Percentiles rank a stretch among this genome's conserved stretches.
These are phyloP conservation scores for Cucumis hystrix DNA, from an alignment of 306 rosid species.

Conservation along the genomic window DNA sequence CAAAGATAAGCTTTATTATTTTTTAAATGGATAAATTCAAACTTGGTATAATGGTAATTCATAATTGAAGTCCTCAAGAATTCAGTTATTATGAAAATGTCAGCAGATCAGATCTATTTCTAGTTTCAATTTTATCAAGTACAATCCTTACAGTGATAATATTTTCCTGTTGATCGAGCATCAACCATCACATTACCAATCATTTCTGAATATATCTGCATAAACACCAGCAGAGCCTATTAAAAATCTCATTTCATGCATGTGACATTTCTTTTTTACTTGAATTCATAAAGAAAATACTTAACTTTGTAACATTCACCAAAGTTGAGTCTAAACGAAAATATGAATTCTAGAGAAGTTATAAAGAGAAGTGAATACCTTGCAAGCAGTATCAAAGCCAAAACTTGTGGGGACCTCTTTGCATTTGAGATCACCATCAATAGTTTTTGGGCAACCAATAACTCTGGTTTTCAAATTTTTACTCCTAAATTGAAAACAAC, in stretches of 20 bases:
- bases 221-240: not conserved
- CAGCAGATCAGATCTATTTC: not conserved
- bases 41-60: not conserved
- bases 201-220: constrained; percentile 97
- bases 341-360: not conserved
- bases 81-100: not conserved
- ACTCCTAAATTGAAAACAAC: constrained; percentile 28
- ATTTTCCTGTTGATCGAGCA: constrained; percentile 97
- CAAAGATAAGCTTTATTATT: not conserved
- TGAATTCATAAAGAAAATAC: not conserved
- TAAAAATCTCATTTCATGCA: not conserved
- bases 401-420: constrained; percentile 96
- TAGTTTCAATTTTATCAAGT: not conserved
- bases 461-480: constrained; percentile 70
- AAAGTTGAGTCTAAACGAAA: not conserved
- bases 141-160: constrained; percentile 74
- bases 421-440: constrained; percentile 91
- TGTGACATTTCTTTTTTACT: not conserved
- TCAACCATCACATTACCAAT: constrained; percentile 97
- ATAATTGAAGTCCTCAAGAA: too few relatives aligned
- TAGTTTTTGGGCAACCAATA: constrained; percentile 96
- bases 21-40: not conserved
- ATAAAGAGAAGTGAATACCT: constrained; percentile 24
- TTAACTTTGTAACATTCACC: not conserved
- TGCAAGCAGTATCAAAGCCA: constrained; percentile 99